Evolutionary conservation across 805 yeast genomes (phyloP), one percentile per base, ranked within the genome.

Genomic region (Hanseniaspora osmophila): DNA sequence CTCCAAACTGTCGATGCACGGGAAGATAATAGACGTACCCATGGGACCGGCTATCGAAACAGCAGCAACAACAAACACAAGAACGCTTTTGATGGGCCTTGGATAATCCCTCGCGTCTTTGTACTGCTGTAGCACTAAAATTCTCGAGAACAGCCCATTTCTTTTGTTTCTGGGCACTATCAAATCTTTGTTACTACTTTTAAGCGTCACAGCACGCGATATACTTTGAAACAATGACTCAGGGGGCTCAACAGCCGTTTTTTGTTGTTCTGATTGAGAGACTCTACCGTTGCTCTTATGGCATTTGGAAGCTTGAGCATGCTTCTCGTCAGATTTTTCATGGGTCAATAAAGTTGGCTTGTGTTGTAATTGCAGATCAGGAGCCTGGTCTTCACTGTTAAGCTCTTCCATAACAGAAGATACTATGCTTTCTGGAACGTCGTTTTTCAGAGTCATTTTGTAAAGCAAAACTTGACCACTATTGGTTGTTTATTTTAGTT

Each of bases 21-120:
- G 95, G 43, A 82, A 72, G 55, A 85, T 68, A 43, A 85, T 83
- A 0, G 92, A 80, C 1, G 92, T 80, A 11, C 92, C 94, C 92
- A 85, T 82, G 6, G 95, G 94, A 0, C 94, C 95, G 45, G 82
- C 72, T 57, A 81, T 64, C 1, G 88, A 82, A 6, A 88, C 87
- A 47, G 74, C 63, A 0, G 90, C 88, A 42, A 84, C 75, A 13
- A 83, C 65, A 32, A 73, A 64, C 0, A 83, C 82, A 40, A 85
- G 66, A n/a, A 69, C 45, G 43, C 61, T 54, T 54, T 84, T 84
- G 45, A 70, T 55, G 2, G 48, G 48, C 1, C 52, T 47, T 5
- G 86, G 78, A 52, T 80, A 76, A 13, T 73, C 74, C 47, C 86
- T 63, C 1, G 95, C 80, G 54, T 85, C 85, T 41, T 73, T 73